Base-by-base conservation (phyloP, 2,329 filamentous ascomycete species). In the Westerdykella ornata region DNA sequence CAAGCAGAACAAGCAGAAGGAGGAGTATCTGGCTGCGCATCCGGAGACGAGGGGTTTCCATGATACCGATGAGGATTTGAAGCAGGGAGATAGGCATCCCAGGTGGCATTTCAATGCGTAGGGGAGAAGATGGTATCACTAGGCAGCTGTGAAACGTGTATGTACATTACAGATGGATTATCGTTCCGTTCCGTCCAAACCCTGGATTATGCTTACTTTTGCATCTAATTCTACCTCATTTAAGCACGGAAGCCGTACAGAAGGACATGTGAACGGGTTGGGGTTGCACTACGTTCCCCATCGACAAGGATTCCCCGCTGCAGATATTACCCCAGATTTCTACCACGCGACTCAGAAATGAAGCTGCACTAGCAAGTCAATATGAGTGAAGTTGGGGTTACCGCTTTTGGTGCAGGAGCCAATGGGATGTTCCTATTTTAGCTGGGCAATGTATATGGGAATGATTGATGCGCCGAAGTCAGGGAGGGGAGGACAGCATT, bases 91-190 rank as follows among this genome's bases (percentile, higher is more conserved):
- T 46, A 47, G 52, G 19, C 62, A 67, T 54, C 61, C 63, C 12
- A 52, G 60, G 41, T 66, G 63, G 63, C 53, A 45, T 9, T 65
- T 66, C 37, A 63, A 62, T 38, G 44, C 54, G 13, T 65, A 43
- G 42, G 26, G 31, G 3, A 8, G 30, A 13, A 33, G 7, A 17
- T 8, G 14, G 30, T 13, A 17, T 8, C n/a, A 15, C 9, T 14
- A 3, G 3, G 4, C 14, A 3, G 12, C 4, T 33, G 12, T 26
- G 8, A 26, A 11, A 26, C 12, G 4, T 9, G 22, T 3, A 26
- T 11, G 7, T 26, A 26, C 7, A 26, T n/a, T 26, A 26, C 8
- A 26, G 22, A 4, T 26, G 7, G 22, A 8, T 7, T 9, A 26
- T 26, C 22, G 7, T 26, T 9, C 22, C 22, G 22, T 26, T 26